Conservation (phyloP, 306 rosid genomes). For the Cucumis hystrix region DNA sequence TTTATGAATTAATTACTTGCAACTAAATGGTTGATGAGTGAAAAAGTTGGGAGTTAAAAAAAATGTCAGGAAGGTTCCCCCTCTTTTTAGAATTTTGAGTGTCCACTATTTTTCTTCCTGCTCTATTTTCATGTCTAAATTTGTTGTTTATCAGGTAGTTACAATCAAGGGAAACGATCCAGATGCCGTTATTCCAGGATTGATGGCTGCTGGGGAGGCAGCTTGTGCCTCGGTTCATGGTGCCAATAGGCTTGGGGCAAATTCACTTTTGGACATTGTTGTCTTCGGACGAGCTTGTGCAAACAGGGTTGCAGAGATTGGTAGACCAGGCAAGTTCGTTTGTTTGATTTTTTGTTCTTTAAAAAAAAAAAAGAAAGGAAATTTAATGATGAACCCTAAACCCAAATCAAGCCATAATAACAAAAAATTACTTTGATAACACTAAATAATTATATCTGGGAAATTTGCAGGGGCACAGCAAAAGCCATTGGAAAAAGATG, state of each 20-base stretch:
- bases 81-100: not conserved
- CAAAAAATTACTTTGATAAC: not conserved
- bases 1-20: not conserved
- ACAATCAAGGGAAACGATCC: conserved; percentile 59
- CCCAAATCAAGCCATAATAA: not conserved
- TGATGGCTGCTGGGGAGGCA: conserved; percentile 92
- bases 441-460: conserved; percentile 1
- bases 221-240: conserved; percentile 96
- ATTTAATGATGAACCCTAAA: not conserved
- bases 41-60: not conserved
- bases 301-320: conserved; percentile 76
- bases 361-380: not conserved
- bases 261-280: conserved; percentile 86
- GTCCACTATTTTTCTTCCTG: not conserved
- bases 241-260: conserved; percentile 90
- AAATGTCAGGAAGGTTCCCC: not conserved
- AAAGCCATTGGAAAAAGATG: conserved; percentile 78
- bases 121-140: not conserved
- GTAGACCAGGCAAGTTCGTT: conserved; percentile 48
- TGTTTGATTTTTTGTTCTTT: not conserved
- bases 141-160: conserved; percentile 39
- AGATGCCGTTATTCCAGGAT: conserved; percentile 58
- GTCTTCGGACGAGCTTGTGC: conserved; percentile 94
- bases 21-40: not conserved
- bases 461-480: conserved; percentile 61